Percentiles rank a stretch among this genome's conserved stretches.
These are phyloP conservation scores for Lentithecium fluviatile DNA, from an alignment of 495 filamentous ascomycete species.

Conservation along the genomic window DNA sequence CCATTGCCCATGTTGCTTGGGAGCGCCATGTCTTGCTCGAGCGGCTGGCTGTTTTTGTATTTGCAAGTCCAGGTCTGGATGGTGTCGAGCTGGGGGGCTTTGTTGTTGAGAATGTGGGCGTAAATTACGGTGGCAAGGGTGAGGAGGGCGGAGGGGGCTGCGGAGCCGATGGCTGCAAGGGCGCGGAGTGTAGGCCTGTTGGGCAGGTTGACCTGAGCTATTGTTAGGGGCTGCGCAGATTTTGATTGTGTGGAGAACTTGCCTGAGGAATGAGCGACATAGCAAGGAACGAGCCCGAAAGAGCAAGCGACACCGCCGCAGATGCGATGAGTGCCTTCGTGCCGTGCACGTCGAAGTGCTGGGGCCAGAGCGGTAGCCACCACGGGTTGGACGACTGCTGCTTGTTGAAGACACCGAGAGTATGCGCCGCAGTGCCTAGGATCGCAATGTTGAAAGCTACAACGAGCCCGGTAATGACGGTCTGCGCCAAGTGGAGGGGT, in stretches of 20 bases:
- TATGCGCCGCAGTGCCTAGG: constrained; percentile 38
- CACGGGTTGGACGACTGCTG: constrained; percentile 41
- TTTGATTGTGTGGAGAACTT: constrained; percentile 4
- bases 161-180: constrained; percentile 32
- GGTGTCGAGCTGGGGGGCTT: constrained; percentile 38
- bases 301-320: constrained; percentile 30
- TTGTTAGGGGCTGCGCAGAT: constrained; percentile 5
- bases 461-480: constrained; percentile 27
- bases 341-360: constrained; percentile 41
- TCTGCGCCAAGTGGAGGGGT: constrained; percentile 29
- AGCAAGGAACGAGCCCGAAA: constrained; percentile 32
- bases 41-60: constrained; percentile 23
- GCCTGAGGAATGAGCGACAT: constrained; percentile 34
- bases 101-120: constrained; percentile 39
- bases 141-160: constrained; percentile 36
- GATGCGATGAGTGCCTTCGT: constrained; percentile 40
- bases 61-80: constrained; percentile 39
- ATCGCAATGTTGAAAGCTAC: constrained; percentile 33
- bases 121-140: constrained; percentile 39
- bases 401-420: constrained; percentile 38
- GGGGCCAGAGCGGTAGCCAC: constrained; percentile 44
- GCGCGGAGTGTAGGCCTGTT: constrained; percentile 25
- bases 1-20: constrained; percentile 27
- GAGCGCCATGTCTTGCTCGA: constrained; percentile 20
- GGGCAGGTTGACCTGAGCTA: constrained; percentile 13